Conservation (phyloP, 106 monocot genomes). For the Triglochin maritima region DNA sequence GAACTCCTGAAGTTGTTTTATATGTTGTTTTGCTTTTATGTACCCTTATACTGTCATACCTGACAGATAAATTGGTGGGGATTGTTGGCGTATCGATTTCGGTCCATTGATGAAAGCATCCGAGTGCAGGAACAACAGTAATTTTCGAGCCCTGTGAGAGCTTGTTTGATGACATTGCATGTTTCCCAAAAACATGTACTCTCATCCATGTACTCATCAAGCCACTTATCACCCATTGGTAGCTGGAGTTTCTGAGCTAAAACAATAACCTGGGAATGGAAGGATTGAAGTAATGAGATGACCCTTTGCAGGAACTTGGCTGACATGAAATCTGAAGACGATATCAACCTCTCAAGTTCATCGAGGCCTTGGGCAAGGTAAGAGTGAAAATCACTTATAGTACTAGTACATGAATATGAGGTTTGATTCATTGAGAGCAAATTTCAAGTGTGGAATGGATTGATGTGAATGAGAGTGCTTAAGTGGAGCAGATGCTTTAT, state of each 20-base stretch:
- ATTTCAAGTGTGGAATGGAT: not conserved
- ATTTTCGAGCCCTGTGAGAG: constrained; percentile 23
- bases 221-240: constrained; percentile 44
- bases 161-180: constrained; percentile 41
- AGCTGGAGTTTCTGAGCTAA: constrained; percentile 46
- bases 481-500: constrained; percentile 9
- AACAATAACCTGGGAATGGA: constrained; percentile 34
- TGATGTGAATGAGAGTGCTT: not conserved
- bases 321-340: constrained; percentile 35
- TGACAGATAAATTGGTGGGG: constrained; percentile 11
- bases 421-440: too few relatives aligned
- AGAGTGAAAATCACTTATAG: constrained; percentile 65
- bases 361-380: constrained; percentile 50
- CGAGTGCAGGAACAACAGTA: constrained; percentile 19
- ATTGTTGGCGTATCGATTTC: constrained; percentile 1
- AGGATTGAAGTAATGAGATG: constrained; percentile 25
- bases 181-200: constrained; percentile 46
- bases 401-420: constrained; percentile 8
- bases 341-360: constrained; percentile 39
- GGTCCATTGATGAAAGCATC: constrained; percentile 19
- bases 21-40: not conserved
- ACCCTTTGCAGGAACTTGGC: constrained; percentile 28
- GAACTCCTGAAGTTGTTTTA: too few relatives aligned
- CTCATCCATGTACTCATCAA: constrained; percentile 67
- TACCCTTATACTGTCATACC: constrained; percentile 1